phyloP scores from a whole-genome alignment of 805 yeast genomes.

The Wickerhamiella azyma region DNA sequence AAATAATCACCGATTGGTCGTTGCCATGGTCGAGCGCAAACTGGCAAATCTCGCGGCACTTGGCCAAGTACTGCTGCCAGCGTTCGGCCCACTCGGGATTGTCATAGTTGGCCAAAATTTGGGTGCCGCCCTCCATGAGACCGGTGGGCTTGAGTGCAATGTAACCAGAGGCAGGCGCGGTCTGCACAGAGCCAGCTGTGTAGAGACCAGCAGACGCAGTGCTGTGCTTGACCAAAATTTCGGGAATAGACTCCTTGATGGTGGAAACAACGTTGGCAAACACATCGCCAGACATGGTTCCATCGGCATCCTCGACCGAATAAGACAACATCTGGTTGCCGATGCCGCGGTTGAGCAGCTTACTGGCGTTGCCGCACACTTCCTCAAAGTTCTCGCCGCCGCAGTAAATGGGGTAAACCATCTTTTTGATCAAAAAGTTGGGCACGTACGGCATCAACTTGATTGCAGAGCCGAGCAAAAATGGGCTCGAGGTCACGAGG shows the following conservation, averaged over 20 bases:
- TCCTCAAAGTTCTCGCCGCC: slow-evolving; percentile 74
- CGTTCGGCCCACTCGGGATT: slow-evolving; percentile 36
- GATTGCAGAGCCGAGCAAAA: slow-evolving; percentile 23
- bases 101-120: slow-evolving; percentile 48
- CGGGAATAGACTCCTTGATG: slow-evolving; percentile 46
- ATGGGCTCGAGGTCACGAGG: slow-evolving; percentile 24
- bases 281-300: slow-evolving; percentile 33
- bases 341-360: slow-evolving; percentile 59
- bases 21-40: slow-evolving; percentile 31
- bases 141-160: slow-evolving; percentile 93
- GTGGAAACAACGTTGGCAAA: slow-evolving; percentile 26
- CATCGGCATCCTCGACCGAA: slow-evolving; percentile 87
- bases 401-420: slow-evolving; percentile 73
- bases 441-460: slow-evolving; percentile 36
- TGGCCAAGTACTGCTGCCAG: slow-evolving; percentile 49
- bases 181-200: slow-evolving; percentile 30
- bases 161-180: slow-evolving; percentile 76
- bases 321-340: slow-evolving; percentile 91
- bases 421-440: slow-evolving; percentile 46
- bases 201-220: slow-evolving; percentile 22
- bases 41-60: slow-evolving; percentile 51
- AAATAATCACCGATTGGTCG: slow-evolving; percentile 47
- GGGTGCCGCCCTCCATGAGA: slow-evolving; percentile 60
- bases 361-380: slow-evolving; percentile 56
- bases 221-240: slow-evolving; percentile 50